Percentiles rank a stretch among this genome's conserved stretches.
These are phyloP conservation scores for Exophiala phaeomuriformis DNA, from an alignment of 2,329 filamentous ascomycete genomes.

Conservation along the genomic window DNA sequence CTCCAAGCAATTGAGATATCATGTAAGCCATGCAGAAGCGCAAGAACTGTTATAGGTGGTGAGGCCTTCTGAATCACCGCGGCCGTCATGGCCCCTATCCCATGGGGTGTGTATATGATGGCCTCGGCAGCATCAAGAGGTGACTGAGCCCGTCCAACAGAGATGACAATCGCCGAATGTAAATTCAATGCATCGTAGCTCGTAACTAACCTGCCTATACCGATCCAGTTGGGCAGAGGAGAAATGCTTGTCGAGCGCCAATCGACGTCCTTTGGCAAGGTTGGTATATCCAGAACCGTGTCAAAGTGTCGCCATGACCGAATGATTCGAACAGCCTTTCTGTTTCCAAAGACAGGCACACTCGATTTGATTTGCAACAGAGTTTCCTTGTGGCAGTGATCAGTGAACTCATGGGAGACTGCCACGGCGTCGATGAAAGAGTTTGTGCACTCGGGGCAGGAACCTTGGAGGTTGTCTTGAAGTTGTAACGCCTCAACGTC, in stretches of 20 bases:
- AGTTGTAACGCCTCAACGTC: slow-evolving; percentile 42
- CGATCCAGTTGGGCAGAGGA: slow-evolving; percentile 49
- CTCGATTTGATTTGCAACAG: slow-evolving; percentile 47
- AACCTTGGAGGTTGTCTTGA: slow-evolving; percentile 17
- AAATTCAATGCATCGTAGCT: slow-evolving; percentile 51
- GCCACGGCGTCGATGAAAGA: slow-evolving; percentile 52
- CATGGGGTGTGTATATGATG: slow-evolving; percentile 59
- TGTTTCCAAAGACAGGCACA: slow-evolving; percentile 54
- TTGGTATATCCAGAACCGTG: slow-evolving; percentile 45
- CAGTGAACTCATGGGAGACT: slow-evolving; percentile 60
- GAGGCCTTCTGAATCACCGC: slow-evolving; percentile 37
- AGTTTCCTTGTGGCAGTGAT: slow-evolving; percentile 59
- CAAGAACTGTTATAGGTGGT: slow-evolving; percentile 47
- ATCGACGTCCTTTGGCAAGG: slow-evolving; percentile 38
- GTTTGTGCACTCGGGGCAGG: neutral
- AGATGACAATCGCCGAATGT: slow-evolving; percentile 55
- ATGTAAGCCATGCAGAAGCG: slow-evolving; percentile 58
- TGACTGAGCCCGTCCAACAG: slow-evolving; percentile 37
- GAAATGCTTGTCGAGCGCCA: slow-evolving; percentile 42
- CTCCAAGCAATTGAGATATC: slow-evolving; percentile 47
- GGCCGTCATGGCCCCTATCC: slow-evolving; percentile 46
- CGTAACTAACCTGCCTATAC: slow-evolving; percentile 51
- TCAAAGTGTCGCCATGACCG: slow-evolving; percentile 54
- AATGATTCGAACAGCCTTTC: slow-evolving; percentile 52
- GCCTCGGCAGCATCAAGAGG: slow-evolving; percentile 38